Conservation (phyloP, 73 alveolate genomes). For the Paramecium biaurelia region DNA sequence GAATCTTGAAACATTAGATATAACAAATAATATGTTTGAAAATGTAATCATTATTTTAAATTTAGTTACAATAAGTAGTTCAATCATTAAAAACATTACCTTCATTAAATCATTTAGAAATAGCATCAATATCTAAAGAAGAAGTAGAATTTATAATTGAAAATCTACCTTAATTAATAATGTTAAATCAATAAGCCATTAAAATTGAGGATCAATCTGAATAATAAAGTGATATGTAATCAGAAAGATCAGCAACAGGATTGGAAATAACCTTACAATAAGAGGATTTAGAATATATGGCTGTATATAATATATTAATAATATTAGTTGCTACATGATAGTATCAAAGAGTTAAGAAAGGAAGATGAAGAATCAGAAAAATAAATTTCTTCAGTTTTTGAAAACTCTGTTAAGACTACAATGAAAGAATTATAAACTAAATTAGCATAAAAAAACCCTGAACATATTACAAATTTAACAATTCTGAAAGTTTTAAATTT, state of each 20-base stretch:
- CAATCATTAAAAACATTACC: constrained; percentile 74
- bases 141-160: constrained; percentile 77
- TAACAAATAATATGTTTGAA: constrained; percentile 75
- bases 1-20: constrained; percentile 68
- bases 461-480: constrained; percentile 10
- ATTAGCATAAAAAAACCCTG: constrained; percentile 40
- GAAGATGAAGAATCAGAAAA: constrained; percentile 69
- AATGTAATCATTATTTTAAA: not conserved
- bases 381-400: constrained; percentile 79
- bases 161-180: constrained; percentile 67
- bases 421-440: constrained; percentile 72
- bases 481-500: not conserved
- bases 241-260: constrained; percentile 39
- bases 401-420: constrained; percentile 63
- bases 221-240: constrained; percentile 42
- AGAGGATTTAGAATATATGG: constrained; percentile 73
- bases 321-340: constrained; percentile 52
- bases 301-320: constrained; percentile 55
- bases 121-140: constrained; percentile 72
- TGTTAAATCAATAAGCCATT: constrained; percentile 71
- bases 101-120: constrained; percentile 60
- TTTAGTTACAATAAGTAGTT: constrained; percentile 65
- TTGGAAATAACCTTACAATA: constrained; percentile 57
- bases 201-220: constrained; percentile 71
- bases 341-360: constrained; percentile 62